Percentiles rank a stretch among this genome's conserved stretches.
These are phyloP conservation scores for Aspergillus taichungensis DNA, from an alignment of 495 filamentous ascomycete genomes.

Conservation along the genomic window DNA sequence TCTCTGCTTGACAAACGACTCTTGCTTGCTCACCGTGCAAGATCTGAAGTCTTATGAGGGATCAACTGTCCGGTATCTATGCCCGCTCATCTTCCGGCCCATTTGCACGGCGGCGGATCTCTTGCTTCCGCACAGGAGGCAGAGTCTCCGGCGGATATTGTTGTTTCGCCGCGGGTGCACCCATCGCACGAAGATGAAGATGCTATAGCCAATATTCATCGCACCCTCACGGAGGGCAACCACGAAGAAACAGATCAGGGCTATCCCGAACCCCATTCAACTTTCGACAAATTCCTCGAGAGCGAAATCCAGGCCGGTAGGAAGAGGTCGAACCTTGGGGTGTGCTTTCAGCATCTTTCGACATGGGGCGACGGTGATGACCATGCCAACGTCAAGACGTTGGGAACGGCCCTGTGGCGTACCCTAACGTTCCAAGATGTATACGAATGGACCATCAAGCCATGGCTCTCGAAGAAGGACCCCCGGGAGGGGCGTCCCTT, in stretches of 20 bases:
- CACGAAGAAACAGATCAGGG: slow-evolving; percentile 2
- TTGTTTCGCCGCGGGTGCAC: slow-evolving; percentile 21
- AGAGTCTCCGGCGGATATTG: slow-evolving; percentile 5
- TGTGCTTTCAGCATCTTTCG: slow-evolving; percentile 30
- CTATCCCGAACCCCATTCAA: slow-evolving; percentile 28
- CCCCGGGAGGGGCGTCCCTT: slow-evolving; percentile 23
- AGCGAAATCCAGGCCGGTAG: slow-evolving; percentile 23
- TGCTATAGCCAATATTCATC: slow-evolving; percentile 29
- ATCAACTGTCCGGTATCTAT: slow-evolving; percentile 4
- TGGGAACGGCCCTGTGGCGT: slow-evolving; percentile 28
- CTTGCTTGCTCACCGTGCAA: too few species aligned
- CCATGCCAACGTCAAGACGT: slow-evolving; percentile 25
- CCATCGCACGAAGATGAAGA: slow-evolving; percentile 26
- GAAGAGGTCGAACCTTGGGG: slow-evolving; percentile 26
- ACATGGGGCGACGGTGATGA: slow-evolving; percentile 27
- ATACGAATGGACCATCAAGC: slow-evolving; percentile 32
- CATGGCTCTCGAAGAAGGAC: slow-evolving; percentile 21
- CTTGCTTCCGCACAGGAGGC: slow-evolving; percentile 16
- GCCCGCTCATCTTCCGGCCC: slow-evolving; percentile 24
- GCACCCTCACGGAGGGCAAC: slow-evolving; percentile 20
- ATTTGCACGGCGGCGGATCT: slow-evolving; percentile 14
- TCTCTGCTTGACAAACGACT: too few species aligned
- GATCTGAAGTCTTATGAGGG: too few species aligned
- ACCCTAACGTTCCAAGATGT: slow-evolving; percentile 28
- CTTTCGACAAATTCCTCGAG: slow-evolving; percentile 31